Evolutionary conservation across 1,139 yeast genomes (phyloP).

Genomic region (Debaryomycetaceae sp.): DNA sequence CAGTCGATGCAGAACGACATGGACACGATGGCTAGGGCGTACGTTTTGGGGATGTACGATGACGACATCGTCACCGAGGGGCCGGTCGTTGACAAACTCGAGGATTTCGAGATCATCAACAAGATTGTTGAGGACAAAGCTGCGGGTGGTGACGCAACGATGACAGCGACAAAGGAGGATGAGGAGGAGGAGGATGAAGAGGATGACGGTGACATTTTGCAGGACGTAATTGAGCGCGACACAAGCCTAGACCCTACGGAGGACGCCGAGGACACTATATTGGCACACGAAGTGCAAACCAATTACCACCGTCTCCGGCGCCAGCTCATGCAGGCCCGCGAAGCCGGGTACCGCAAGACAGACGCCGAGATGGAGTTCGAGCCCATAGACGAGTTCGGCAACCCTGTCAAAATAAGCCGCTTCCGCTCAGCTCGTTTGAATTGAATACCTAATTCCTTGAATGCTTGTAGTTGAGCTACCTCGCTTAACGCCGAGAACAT

Average conservation of each 20-base stretch:
- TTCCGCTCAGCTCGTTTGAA: slow-evolving; percentile 56
- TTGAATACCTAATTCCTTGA: no score
- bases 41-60: slow-evolving; percentile 55
- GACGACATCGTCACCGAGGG: slow-evolving; percentile 58
- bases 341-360: slow-evolving; percentile 45
- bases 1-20: slow-evolving; percentile 36
- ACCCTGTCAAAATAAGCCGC: slow-evolving; percentile 56
- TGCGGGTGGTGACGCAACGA: slow-evolving; percentile 19
- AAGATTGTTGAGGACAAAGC: slow-evolving; percentile 37
- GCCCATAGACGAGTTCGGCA: slow-evolving; percentile 67
- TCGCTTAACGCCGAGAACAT: no score
- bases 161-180: slow-evolving; percentile 17
- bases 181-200: slow-evolving; percentile 28
- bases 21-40: slow-evolving; percentile 60
- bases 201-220: slow-evolving; percentile 20
- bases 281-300: slow-evolving; percentile 43
- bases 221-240: slow-evolving; percentile 10
- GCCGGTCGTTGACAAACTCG: slow-evolving; percentile 49
- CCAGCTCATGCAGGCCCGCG: slow-evolving; percentile 37
- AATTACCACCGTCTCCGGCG: slow-evolving; percentile 60
- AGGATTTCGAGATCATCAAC: slow-evolving; percentile 54
- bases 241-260: slow-evolving; percentile 15
- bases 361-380: slow-evolving; percentile 57
- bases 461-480: no score
- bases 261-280: slow-evolving; percentile 29